These are phyloP conservation scores for Solanum corneliomulleri DNA, from an alignment of 257 asterid genomes.

Conservation along the genomic window DNA sequence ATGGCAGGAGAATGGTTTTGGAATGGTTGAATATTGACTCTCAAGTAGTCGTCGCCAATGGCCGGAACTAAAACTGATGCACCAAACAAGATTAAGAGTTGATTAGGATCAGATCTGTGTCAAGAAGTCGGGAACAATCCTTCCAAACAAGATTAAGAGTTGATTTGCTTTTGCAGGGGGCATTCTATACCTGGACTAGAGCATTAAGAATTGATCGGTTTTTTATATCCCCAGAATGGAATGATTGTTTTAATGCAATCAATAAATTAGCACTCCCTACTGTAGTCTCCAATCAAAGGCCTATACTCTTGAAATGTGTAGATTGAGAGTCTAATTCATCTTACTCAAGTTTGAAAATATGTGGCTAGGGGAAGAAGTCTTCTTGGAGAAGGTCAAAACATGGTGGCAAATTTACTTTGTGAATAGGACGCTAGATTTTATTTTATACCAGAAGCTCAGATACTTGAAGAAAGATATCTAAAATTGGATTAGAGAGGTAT, in stretches of 20 bases:
- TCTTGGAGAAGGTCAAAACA: neutral
- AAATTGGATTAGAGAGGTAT: neutral
- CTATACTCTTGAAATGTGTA: neutral
- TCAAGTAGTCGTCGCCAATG: too few species aligned
- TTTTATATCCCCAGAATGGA: neutral
- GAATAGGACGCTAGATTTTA: neutral
- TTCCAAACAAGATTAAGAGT: neutral
- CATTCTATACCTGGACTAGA: neutral
- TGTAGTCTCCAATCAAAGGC: neutral
- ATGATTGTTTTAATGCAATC: neutral
- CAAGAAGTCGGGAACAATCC: neutral
- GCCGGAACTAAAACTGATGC: too few species aligned
- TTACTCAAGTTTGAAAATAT: neutral
- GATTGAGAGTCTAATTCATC: neutral
- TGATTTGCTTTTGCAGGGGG: neutral
- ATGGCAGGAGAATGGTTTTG: too few species aligned
- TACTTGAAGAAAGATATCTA: neutral
- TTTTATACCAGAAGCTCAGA: neutral
- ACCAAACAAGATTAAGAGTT: too few species aligned
- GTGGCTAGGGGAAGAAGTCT: neutral
- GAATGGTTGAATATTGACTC: too few species aligned
- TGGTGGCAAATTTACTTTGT: neutral
- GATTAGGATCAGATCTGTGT: too few species aligned
- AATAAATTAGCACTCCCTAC: neutral
- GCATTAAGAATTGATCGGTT: neutral